A percentile compares a stretch with the other conserved stretches of the same genome.
phyloP scores from a whole-genome alignment of 176 grass and related monocot genomes.

The bread wheat (Triticum aestivum) region IWGSC_CS_RefSeq_v2.1 NC_057796.1:440204409-440204908 shows the following conservation, averaged over 20 bases:
- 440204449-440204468: no score
- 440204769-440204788: conserved; percentile 55
- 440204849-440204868: no score
- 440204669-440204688: conserved; percentile 74
- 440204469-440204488: no score
- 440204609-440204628: no score
- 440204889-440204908: background rate
- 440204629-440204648: background rate
- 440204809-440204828: no score
- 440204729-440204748: background rate
- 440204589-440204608: no score
- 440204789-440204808: conserved; percentile 21
- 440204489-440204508: no score
- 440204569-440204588: no score
- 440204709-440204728: background rate
- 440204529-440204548: no score
- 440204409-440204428: background rate
- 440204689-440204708: background rate
- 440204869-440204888: background rate
- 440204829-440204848: no score
- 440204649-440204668: conserved; percentile 38
- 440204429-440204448: background rate
- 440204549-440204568: no score
- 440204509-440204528: no score
- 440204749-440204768: conserved; percentile 25